Percentiles rank a stretch among this genome's conserved stretches.
These are phyloP conservation scores for Nyctanthes arbortristis DNA, from an alignment of 257 asterid species.

Conservation along the genomic window DNA sequence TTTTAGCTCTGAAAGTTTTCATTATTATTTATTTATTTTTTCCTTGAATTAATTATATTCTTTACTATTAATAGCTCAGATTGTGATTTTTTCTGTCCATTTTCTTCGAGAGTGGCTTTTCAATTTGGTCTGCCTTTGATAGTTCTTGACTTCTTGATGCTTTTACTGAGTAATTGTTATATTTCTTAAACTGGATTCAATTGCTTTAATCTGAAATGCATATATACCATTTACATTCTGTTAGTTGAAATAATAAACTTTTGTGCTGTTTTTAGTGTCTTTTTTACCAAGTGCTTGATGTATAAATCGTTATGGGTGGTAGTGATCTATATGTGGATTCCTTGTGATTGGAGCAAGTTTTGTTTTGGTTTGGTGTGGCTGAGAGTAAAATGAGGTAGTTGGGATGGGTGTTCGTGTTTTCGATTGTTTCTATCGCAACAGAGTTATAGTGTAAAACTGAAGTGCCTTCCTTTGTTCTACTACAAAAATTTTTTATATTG, in stretches of 20 bases:
- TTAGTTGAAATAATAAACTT: background rate
- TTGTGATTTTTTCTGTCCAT: no score
- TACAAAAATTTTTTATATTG: constrained; percentile 38
- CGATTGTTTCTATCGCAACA: background rate
- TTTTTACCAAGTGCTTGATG: constrained; percentile 1
- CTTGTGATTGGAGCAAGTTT: constrained; percentile 7
- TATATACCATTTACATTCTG: background rate
- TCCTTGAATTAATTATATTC: no score
- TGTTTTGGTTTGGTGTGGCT: constrained; percentile 8
- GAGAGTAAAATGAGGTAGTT: constrained; percentile 16
- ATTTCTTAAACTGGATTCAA: background rate
- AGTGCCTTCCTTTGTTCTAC: no score
- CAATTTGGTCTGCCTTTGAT: background rate
- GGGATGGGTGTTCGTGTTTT: constrained; percentile 8
- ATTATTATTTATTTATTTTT: no score
- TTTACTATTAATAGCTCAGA: no score
- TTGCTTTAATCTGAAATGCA: background rate
- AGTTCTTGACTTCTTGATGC: background rate
- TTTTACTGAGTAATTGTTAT: background rate
- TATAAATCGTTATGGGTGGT: constrained; percentile 10
- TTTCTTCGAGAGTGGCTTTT: no score
- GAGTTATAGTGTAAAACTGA: no score
- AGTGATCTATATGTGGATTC: background rate
- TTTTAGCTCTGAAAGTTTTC: background rate
- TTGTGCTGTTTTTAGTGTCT: constrained; percentile 5